Conservation (phyloP, 1,139 yeast species). For the Eremothecium gossypii region DNA sequence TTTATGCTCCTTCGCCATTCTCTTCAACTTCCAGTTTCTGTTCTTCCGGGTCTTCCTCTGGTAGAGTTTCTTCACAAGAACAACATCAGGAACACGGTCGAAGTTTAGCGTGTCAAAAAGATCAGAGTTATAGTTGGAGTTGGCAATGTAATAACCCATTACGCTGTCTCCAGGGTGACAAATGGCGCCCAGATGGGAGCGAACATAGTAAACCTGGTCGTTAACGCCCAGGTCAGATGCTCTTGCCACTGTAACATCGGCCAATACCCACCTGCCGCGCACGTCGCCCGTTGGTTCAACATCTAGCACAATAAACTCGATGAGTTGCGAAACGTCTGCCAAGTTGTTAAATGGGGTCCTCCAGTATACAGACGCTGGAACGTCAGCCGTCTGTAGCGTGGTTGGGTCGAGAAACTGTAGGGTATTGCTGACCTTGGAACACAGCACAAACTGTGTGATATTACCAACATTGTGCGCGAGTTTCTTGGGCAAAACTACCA, state of each 20-base stretch:
- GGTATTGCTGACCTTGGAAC: slow-evolving; percentile 73
- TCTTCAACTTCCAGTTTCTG: slow-evolving; percentile 91
- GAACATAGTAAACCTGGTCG: slow-evolving; percentile 68
- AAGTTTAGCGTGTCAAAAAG: slow-evolving; percentile 61
- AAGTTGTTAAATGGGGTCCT: slow-evolving; percentile 74
- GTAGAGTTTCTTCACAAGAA: slow-evolving; percentile 85
- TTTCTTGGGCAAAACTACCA: slow-evolving; percentile 79
- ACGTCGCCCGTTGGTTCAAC: slow-evolving; percentile 87
- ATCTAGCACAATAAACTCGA: slow-evolving; percentile 87
- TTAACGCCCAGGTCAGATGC: slow-evolving; percentile 78
- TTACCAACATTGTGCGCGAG: slow-evolving; percentile 81
- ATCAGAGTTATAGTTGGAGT: slow-evolving; percentile 79
- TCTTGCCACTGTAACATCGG: slow-evolving; percentile 85
- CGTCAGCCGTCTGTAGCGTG: slow-evolving; percentile 73
- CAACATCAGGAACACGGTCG: slow-evolving; percentile 73
- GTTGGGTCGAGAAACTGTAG: slow-evolving; percentile 80
- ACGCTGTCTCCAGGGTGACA: slow-evolving; percentile 95
- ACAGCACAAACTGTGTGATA: slow-evolving; percentile 72
- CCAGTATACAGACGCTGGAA: slow-evolving; percentile 75
- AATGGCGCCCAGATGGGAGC: slow-evolving; percentile 88
- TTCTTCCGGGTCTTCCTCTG: slow-evolving; percentile 67
- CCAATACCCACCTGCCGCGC: slow-evolving; percentile 73
- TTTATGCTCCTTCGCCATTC: slow-evolving; percentile 94
- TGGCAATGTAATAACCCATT: slow-evolving; percentile 76
- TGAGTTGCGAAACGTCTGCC: slow-evolving; percentile 64